A percentile compares a stretch with the other conserved stretches of the same genome.
Evolutionary conservation across 1,284 basidiomycete species (phyloP).

Genomic region (Schizophyllum amplum): DNA sequence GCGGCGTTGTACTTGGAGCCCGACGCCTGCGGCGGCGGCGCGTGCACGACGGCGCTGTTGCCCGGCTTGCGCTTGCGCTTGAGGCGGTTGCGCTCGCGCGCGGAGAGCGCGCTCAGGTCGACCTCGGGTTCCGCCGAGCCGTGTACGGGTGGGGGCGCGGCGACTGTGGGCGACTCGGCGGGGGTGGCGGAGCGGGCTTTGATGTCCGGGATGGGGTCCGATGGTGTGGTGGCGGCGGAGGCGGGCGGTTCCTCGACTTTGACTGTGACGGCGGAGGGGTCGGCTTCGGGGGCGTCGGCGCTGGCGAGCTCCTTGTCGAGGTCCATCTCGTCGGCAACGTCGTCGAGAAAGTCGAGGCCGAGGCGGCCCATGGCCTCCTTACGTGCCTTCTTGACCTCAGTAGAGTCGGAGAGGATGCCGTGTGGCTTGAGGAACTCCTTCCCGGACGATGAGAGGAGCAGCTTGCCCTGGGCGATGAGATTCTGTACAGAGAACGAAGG

Average conservation of each 20-base stretch:
- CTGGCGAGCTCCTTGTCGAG: slow-evolving; percentile 67
- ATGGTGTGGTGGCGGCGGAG: slow-evolving; percentile 23
- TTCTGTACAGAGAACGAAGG: slow-evolving; percentile 69
- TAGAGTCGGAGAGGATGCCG: slow-evolving; percentile 58
- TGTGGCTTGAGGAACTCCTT: slow-evolving; percentile 75
- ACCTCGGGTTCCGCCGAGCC: slow-evolving; percentile 23
- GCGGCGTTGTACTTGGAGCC: slow-evolving; percentile 42
- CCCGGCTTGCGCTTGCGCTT: slow-evolving; percentile 89
- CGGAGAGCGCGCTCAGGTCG: slow-evolving; percentile 56
- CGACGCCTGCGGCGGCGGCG: slow-evolving; percentile 42
- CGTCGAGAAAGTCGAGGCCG: slow-evolving; percentile 75
- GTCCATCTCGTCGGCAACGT: slow-evolving; percentile 69
- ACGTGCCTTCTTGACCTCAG: slow-evolving; percentile 73
- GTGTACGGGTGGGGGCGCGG: slow-evolving; percentile 25
- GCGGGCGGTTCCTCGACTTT: slow-evolving; percentile 28
- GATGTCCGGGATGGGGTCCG: slow-evolving; percentile 24
- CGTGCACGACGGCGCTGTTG: slow-evolving; percentile 68
- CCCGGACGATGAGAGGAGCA: slow-evolving; percentile 80
- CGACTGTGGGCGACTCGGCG: slow-evolving; percentile 38
- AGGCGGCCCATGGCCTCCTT: slow-evolving; percentile 78
- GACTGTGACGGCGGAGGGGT: slow-evolving; percentile 23
- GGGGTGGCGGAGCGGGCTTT: slow-evolving; percentile 48
- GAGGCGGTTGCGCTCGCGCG: slow-evolving; percentile 82
- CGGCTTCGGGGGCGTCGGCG: slow-evolving; percentile 44
- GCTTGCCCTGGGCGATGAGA: slow-evolving; percentile 66